Percentiles rank a stretch among this genome's conserved stretches.
phyloP scores from a whole-genome alignment of 208 protist genomes.

The Wallacemonas sp. region DNA sequence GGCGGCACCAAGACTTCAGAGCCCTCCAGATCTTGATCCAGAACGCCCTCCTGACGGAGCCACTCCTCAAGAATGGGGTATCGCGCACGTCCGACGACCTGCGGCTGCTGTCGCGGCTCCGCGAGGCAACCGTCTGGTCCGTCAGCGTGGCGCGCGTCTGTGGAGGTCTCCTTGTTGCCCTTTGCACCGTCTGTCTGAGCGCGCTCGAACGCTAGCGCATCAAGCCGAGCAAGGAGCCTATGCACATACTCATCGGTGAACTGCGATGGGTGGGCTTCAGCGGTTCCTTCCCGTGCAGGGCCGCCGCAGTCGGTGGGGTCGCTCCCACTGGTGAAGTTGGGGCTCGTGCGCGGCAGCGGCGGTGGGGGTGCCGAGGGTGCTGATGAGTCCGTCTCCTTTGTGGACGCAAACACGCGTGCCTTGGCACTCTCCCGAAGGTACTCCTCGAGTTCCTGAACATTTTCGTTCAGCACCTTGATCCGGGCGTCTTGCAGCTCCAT shows the following conservation, averaged over 20 bases:
- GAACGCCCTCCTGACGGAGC: constrained; percentile 66
- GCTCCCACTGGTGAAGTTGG: neutral
- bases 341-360: neutral
- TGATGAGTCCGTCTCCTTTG: neutral
- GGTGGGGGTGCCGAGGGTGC: neutral
- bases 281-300: neutral
- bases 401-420: constrained; percentile 1
- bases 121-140: too few species aligned
- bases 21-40: constrained; percentile 60
- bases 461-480: constrained; percentile 64
- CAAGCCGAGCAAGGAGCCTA: constrained; percentile 34
- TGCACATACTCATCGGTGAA: constrained; percentile 31
- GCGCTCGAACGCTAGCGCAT: constrained; percentile 35
- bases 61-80: constrained; percentile 64
- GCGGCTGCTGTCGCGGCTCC: neutral
- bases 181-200: neutral
- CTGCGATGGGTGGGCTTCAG: neutral
- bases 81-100: neutral
- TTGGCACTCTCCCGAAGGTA: constrained; percentile 30
- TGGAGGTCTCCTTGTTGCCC: neutral
- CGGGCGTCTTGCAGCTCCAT: constrained; percentile 63
- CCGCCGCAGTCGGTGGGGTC: neutral
- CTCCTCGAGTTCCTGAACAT: constrained; percentile 64
- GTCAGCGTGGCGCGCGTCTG: too few species aligned
- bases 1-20: constrained; percentile 59